phyloP scores from a whole-genome alignment of 2,329 filamentous ascomycete species.

The Coniochaeta sp. region DNA sequence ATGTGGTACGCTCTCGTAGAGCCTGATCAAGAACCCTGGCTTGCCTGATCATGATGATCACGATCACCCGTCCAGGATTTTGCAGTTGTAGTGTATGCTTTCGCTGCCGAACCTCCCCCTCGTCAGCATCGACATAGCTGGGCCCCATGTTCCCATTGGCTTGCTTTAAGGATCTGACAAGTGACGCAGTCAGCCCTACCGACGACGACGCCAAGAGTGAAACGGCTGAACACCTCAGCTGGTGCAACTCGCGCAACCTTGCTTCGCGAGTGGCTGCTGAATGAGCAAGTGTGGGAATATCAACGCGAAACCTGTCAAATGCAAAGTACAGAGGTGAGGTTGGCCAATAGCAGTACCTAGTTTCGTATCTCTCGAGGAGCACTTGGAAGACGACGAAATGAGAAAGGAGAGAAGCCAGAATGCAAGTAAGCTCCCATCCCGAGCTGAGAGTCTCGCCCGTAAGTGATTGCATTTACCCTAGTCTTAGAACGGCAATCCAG shows the following conservation, averaged over 20 bases:
- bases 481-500: too few relatives aligned
- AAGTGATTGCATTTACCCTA: too few relatives aligned
- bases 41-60: not conserved
- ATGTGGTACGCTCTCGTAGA: not conserved
- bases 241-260: not conserved
- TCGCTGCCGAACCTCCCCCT: not conserved
- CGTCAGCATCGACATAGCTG: not conserved
- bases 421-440: too few relatives aligned
- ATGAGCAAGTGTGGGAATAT: not conserved
- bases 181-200: not conserved
- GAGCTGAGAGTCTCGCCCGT: too few relatives aligned
- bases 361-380: too few relatives aligned
- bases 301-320: not conserved
- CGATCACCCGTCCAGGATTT: not conserved
- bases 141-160: not conserved
- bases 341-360: too few relatives aligned
- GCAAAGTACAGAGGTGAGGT: not conserved
- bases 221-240: not conserved
- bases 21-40: not conserved
- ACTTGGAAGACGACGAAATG: too few relatives aligned
- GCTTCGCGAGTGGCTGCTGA: not conserved
- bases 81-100: not conserved
- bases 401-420: too few relatives aligned
- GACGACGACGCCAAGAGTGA: not conserved
- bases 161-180: not conserved